A percentile compares a stretch with the other conserved stretches of the same genome.
Conservation (phyloP, 768 basidiomycete genomes). For the Amyloporia xantha region DNA sequence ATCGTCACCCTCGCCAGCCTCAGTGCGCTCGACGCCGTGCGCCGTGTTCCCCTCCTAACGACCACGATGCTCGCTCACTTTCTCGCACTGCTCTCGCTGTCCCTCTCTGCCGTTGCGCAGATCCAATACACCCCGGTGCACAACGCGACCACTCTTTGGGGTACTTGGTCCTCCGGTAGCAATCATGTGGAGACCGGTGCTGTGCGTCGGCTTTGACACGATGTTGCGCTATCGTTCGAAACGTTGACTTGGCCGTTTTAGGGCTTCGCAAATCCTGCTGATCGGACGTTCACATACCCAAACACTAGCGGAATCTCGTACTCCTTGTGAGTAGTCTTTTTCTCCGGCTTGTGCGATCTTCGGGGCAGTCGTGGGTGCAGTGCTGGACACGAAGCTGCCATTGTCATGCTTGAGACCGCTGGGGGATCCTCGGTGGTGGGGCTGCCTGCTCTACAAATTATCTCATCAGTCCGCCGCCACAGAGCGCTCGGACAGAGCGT, state of each 20-base stretch:
- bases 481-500: too few species aligned
- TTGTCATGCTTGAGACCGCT: too few species aligned
- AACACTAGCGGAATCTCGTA: slow-evolving; percentile 78
- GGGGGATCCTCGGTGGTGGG: too few species aligned
- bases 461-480: too few species aligned
- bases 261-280: slow-evolving; percentile 82
- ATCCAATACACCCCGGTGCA: slow-evolving; percentile 40
- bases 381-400: background rate
- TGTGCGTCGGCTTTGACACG: slow-evolving; percentile 51
- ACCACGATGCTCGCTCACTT: slow-evolving; percentile 21
- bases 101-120: slow-evolving; percentile 27
- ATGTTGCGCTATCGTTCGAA: too few species aligned
- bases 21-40: slow-evolving; percentile 8
- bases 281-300: slow-evolving; percentile 80
- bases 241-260: slow-evolving; percentile 27
- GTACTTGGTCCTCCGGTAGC: slow-evolving; percentile 86
- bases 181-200: slow-evolving; percentile 71
- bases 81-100: slow-evolving; percentile 23
- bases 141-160: slow-evolving; percentile 64
- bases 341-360: too few species aligned
- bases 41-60: slow-evolving; percentile 4
- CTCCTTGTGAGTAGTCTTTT: slow-evolving; percentile 67
- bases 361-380: background rate
- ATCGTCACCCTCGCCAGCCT: slow-evolving; percentile 9
- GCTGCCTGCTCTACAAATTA: too few species aligned